A percentile compares a stretch with the other conserved stretches of the same genome.
phyloP scores from a whole-genome alignment of 352 stramenopile species.

The Pythium vanterpoolii region DNA sequence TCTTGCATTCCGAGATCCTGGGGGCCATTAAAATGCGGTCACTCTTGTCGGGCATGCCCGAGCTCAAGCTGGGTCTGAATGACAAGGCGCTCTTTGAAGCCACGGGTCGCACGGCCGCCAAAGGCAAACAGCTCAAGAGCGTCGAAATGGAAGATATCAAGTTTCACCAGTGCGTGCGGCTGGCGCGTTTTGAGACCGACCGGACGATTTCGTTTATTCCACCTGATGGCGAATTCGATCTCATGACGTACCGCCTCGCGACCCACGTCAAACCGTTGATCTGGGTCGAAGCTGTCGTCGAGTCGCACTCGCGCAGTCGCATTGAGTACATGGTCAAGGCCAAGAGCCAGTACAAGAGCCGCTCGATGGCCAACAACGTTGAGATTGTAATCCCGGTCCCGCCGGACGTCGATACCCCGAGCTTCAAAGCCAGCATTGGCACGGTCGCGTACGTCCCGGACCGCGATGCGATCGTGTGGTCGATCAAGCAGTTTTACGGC shows the following conservation, averaged over 20 bases:
- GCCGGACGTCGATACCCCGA: constrained; percentile 97
- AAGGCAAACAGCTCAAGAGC: constrained; percentile 86
- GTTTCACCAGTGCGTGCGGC: constrained; percentile 99
- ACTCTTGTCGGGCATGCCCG: constrained; percentile 99
- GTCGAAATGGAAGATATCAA: constrained; percentile 99
- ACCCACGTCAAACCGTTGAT: constrained; percentile 99
- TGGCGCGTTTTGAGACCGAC: constrained; percentile 99
- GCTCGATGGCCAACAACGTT: constrained; percentile 99
- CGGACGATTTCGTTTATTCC: constrained; percentile 99
- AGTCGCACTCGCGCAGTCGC: constrained; percentile 94
- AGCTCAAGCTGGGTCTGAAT: constrained; percentile 99
- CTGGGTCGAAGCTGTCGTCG: constrained; percentile 98
- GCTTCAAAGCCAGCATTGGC: constrained; percentile 98
- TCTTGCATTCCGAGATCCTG: constrained; percentile 98
- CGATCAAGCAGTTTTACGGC: constrained; percentile 99
- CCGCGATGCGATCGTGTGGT: constrained; percentile 98
- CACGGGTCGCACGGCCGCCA: constrained; percentile 82
- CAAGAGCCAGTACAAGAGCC: constrained; percentile 98
- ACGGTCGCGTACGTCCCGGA: constrained; percentile 98
- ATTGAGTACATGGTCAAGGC: constrained; percentile 99
- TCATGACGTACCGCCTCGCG: constrained; percentile 98
- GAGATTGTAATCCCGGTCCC: constrained; percentile 99
- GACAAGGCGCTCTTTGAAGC: constrained; percentile 99
- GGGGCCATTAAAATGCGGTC: constrained; percentile 98
- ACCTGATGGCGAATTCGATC: constrained; percentile 99